Base-by-base conservation (phyloP, 352 stramenopile genomes). In the Globisporangium middletonii region DNA sequence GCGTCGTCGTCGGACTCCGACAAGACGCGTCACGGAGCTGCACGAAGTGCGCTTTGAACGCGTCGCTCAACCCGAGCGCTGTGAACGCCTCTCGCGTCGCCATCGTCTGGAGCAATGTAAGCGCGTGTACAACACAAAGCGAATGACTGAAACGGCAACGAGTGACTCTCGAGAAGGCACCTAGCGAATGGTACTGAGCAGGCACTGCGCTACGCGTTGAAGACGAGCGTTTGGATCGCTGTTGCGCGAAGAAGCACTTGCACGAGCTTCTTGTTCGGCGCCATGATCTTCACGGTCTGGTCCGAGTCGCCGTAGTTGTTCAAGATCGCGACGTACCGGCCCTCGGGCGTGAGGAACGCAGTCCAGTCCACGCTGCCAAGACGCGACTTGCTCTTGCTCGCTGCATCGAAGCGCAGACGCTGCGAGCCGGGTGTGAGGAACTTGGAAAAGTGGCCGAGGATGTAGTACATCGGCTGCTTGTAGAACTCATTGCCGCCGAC, bases 391-490 rank as follows among this genome's bases (percentile, higher is more conserved):
- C 59, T 67, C 28, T 57, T 60, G 51, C 52, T 62, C 33, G 55
- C 43, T 6, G 38, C 57, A 26, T 61, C 56, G 19, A 72, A 58
- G 13, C 50, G 57, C 15, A 83, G 41, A 18, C 75, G 74, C 52
- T 75, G 57, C 1, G 75, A 71, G 7, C 73, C 75, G 7, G 72
- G 67, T 8, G 67, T 67, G n/a, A 88, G 50, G 58, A 89, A 89
- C 57, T 80, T 80, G 59, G 65, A 66, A 12, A 89, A 68, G 49
- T 90, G 79, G n/a, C 70, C 79, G 57, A 90, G 64, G 41, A 81
- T 61, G 57, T 88, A 91, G 70, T 85, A 90, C 65, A 86, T 83
- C 19, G 75, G 71, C 48, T 91, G 72, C 63, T 85, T 83, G 57
- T 86, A 84, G 58, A 91, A 81, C 53, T 86, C 66, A 4, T 43